Conservation (phyloP, 2,329 filamentous ascomycete genomes). For the Aureobasidium sp. region DNA sequence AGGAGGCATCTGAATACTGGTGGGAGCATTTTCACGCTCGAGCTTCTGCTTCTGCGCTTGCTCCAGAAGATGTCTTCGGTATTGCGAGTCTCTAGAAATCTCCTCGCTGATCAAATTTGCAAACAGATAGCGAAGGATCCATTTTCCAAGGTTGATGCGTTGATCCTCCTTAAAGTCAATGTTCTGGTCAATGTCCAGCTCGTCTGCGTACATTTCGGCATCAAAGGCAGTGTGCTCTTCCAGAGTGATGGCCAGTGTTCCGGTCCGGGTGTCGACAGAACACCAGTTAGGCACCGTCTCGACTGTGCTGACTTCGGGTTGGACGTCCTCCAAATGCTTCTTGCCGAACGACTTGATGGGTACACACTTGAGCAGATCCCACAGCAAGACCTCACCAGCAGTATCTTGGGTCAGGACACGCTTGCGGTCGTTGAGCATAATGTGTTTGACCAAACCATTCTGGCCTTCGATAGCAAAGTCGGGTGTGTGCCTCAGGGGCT, state of each 20-base stretch:
- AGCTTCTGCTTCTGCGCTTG: slow-evolving; percentile 52
- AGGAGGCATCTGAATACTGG: slow-evolving; percentile 52
- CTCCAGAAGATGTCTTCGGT: slow-evolving; percentile 61
- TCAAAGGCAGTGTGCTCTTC: slow-evolving; percentile 97
- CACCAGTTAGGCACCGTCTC: slow-evolving; percentile 96
- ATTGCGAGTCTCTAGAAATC: slow-evolving; percentile 68
- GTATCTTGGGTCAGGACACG: slow-evolving; percentile 88
- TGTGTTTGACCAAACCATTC: slow-evolving; percentile 89
- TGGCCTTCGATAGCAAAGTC: slow-evolving; percentile 73
- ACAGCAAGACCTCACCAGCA: slow-evolving; percentile 86
- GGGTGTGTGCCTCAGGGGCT: slow-evolving; percentile 38
- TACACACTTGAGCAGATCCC: slow-evolving; percentile 87
- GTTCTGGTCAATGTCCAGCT: slow-evolving; percentile 65
- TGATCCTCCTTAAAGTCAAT: slow-evolving; percentile 86
- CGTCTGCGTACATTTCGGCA: slow-evolving; percentile 93
- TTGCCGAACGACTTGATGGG: slow-evolving; percentile 92
- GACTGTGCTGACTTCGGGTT: slow-evolving; percentile 74
- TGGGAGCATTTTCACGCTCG: slow-evolving; percentile 53
- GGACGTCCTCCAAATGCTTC: slow-evolving; percentile 85
- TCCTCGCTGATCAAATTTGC: slow-evolving; percentile 84
- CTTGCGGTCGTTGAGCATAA: slow-evolving; percentile 82
- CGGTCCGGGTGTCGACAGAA: slow-evolving; percentile 86
- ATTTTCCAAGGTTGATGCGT: slow-evolving; percentile 93
- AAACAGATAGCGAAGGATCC: slow-evolving; percentile 90
- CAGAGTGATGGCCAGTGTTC: slow-evolving; percentile 79